Percentiles rank a stretch among this genome's conserved stretches.
These are phyloP conservation scores for Colletotrichum scovillei DNA, from an alignment of 2,329 filamentous ascomycete species.

Conservation along the genomic window DNA sequence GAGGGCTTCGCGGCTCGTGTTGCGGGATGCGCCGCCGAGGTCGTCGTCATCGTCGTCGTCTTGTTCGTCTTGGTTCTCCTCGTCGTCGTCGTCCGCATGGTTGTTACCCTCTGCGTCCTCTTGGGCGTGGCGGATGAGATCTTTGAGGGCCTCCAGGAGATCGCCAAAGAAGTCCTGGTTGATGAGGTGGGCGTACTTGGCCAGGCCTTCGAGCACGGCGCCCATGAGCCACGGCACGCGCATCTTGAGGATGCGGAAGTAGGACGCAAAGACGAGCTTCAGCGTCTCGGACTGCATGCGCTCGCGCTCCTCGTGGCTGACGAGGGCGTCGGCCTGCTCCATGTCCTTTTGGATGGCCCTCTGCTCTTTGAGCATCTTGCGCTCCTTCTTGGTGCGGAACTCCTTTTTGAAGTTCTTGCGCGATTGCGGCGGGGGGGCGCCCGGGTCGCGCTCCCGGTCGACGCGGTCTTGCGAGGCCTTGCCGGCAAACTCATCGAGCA, in stretches of 20 bases:
- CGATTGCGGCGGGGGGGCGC: slow-evolving; percentile 42
- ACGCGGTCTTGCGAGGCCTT: slow-evolving; percentile 85
- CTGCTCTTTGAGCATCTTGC: slow-evolving; percentile 86
- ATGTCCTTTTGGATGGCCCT: slow-evolving; percentile 94
- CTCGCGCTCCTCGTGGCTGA: slow-evolving; percentile 92
- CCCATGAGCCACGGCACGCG: slow-evolving; percentile 89
- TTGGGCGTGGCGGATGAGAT: slow-evolving; percentile 84
- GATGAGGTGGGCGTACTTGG: slow-evolving; percentile 94
- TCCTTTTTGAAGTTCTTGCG: slow-evolving; percentile 83
- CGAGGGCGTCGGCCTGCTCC: slow-evolving; percentile 88
- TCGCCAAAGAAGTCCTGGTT: slow-evolving; percentile 99
- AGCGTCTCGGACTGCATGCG: slow-evolving; percentile 95
- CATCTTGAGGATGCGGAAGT: slow-evolving; percentile 93
- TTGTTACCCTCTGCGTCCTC: slow-evolving; percentile 55
- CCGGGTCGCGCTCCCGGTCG: slow-evolving; percentile 59
- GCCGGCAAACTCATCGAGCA: slow-evolving; percentile 87
- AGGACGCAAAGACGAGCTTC: slow-evolving; percentile 94
- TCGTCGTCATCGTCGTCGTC: slow-evolving; percentile 55
- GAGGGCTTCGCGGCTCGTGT: slow-evolving; percentile 86
- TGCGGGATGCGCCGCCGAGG: slow-evolving; percentile 65
- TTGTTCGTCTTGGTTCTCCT: slow-evolving; percentile 49
- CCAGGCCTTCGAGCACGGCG: slow-evolving; percentile 93
- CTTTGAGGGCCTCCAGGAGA: slow-evolving; percentile 91
- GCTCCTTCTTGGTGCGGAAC: slow-evolving; percentile 88
- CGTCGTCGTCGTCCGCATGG: slow-evolving; percentile 52